Conservation (phyloP, 73 alveolate species). For the Paramecium pentaurelia region DNA sequence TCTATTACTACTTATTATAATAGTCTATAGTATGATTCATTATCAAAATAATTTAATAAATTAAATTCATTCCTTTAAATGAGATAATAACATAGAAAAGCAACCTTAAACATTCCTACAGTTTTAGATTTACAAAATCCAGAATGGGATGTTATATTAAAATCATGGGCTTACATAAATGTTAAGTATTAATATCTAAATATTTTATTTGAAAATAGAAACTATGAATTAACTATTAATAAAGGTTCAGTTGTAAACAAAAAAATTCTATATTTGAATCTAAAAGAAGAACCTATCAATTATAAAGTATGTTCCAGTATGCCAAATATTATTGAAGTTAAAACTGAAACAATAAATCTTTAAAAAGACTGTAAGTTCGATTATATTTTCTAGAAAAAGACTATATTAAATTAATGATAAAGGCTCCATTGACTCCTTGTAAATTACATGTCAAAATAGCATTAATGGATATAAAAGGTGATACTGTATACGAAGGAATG, state of each 20-base stretch:
- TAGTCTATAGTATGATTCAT: constrained; percentile 33
- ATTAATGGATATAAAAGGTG: neutral
- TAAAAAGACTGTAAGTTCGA: neutral
- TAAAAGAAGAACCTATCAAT: neutral
- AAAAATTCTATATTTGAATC: neutral
- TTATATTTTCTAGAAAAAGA: constrained; percentile 1
- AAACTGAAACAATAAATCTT: neutral
- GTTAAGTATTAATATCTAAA: neutral
- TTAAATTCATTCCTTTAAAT: neutral
- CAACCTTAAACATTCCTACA: neutral
- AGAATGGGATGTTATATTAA: neutral
- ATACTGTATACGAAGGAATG: constrained; percentile 11
- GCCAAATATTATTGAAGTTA: neutral
- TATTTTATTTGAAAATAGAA: neutral
- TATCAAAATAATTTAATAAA: neutral
- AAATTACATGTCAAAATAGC: constrained; percentile 33
- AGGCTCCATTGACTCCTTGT: constrained; percentile 40
- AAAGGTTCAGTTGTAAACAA: neutral
- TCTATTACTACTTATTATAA: neutral
- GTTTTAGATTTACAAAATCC: neutral
- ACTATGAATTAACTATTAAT: neutral
- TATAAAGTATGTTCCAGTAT: neutral
- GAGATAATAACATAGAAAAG: constrained; percentile 18
- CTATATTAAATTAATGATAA: constrained; percentile 6
- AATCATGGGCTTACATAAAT: constrained; percentile 6